Evolutionary conservation across 2,329 filamentous ascomycete species (phyloP), one percentile per base, ranked within the genome.

Genomic region (Xylariaceae sp.): DNA sequence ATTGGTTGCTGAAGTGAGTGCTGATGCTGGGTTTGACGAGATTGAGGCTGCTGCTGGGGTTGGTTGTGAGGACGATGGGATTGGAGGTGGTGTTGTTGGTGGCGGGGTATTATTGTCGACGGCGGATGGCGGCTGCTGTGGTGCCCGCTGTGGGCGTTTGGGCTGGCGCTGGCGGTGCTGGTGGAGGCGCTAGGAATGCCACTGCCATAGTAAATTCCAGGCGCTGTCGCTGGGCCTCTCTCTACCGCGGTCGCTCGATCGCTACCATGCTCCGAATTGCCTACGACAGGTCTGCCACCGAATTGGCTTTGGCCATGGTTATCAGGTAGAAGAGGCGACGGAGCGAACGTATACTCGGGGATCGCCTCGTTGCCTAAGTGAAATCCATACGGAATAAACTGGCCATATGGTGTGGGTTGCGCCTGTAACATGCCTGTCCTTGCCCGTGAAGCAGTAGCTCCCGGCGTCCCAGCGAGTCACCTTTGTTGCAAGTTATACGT

Each of bases 371-470:
- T 62, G 40, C 55, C 53, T 60, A 62, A 47, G 57, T 63, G 54
- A 59, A 75, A 61, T 59, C 69, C 72, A 68, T 74, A 74, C 36
- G 68, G 59, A 51, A 57, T 69, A 60, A 71, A 73, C 58, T 71
- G 66, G 57, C 70, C 65, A 56, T 73, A 77, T 48, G 76, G 71
- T 47, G 74, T 75, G 47, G 75, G 69, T 58, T 78, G 74, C 61
- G 77, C 73, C 66, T 78, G 74, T 69, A 78, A 81, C 77, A 81
- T 81, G 50, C 51, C 52, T 46, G 33, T 39, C 41, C 47, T 41
- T 39, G 19, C 43, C 18, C 36, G 41, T 40, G 35, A 19, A 22
- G 27, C 49, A 18, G 40, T 15, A 17, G 27, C 45, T 47, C 51
- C 44, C 46, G 50, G 42, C 35, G 42, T 45, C 47, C 47, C 40